These are phyloP conservation scores for Aspergillus sojae DNA, from an alignment of 2,329 filamentous ascomycete species.

Conservation along the genomic window DNA sequence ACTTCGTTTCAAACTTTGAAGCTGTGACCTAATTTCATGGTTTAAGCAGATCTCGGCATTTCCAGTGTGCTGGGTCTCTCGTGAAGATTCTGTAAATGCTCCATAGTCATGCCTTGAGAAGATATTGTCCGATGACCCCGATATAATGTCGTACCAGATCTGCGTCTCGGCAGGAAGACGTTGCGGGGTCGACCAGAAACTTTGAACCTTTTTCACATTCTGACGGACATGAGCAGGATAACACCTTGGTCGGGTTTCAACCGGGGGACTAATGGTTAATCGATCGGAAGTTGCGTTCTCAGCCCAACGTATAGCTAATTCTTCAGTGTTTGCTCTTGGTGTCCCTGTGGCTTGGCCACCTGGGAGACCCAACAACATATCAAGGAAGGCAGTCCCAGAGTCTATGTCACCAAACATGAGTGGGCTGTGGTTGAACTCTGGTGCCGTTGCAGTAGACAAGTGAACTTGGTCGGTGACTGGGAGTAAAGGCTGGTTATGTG, in stretches of 20 bases:
- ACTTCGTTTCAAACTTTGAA: not conserved
- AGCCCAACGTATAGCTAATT: not conserved
- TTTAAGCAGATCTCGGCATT: not conserved
- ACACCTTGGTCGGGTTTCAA: not conserved
- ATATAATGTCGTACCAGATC: not conserved
- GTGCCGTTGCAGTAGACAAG: not conserved
- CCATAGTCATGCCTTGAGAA: not conserved
- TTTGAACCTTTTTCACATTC: not conserved
- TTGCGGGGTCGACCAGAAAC: not conserved
- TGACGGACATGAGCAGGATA: not conserved
- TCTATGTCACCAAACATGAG: not conserved
- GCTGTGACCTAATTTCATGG: not conserved
- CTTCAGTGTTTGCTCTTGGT: not conserved
- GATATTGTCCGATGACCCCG: not conserved
- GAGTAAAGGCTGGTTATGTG: not conserved
- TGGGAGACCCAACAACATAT: not conserved
- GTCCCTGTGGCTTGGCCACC: not conserved
- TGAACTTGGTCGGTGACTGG: not conserved
- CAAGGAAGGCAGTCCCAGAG: not conserved
- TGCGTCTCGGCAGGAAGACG: not conserved
- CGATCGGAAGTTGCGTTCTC: not conserved
- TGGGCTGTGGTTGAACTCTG: not conserved
- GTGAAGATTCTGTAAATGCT: not conserved
- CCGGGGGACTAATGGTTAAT: too few species aligned
- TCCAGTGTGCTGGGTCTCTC: not conserved